Base-by-base conservation (phyloP, 495 filamentous ascomycete species). In the Massariosphaeria phaeospora region DNA sequence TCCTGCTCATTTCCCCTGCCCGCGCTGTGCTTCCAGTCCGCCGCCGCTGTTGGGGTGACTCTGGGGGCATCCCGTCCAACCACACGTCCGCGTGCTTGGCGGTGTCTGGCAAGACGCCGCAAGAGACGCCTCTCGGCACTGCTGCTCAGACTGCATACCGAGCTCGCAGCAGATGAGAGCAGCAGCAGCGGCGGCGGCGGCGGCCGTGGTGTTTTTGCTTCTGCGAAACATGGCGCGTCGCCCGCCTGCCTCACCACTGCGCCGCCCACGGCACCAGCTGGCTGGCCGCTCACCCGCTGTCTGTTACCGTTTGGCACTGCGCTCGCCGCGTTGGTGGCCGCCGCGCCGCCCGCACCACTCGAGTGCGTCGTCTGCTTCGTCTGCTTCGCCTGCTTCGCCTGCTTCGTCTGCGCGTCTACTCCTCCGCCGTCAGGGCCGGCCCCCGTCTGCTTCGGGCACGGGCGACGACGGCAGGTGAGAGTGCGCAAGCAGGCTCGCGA, bases 221-320 rank as follows among this genome's bases (percentile, higher is more conserved):
- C 36, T 47, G 39, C 61, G 61, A 64, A 61, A 64, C 61, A 46
- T 27, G 48, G 34, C 54, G 54, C 54, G 59, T 63, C 55, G 31
- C 48, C 44, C 42, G 33, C 55, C 35, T 58, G 48, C 55, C 42
- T 63, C 55, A 63, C 55, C n/a, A n/a, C n/a, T n/a, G n/a, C n/a
- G n/a, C n/a, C n/a, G n/a, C n/a, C n/a, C n/a, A n/a, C n/a, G 12
- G 18, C 25, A 9, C 20, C 24, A 2, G 10, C 21, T 18, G 21
- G 26, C 15, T 41, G 23, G 17, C 47, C 18, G 13, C 12, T 25
- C 31, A 49, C 27, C n/a, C 10, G 43, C 20, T 8, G 38, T 41
- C 10, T n/a, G n/a, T n/a, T n/a, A n/a, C n/a, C n/a, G n/a, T n/a
- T n/a, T n/a, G n/a, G n/a, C n/a, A n/a, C 45, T 26, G 6, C 27